Evolutionary conservation across 176 grass and related monocot genomes (phyloP).

Genomic region (Cenchrus americanus): DNA sequence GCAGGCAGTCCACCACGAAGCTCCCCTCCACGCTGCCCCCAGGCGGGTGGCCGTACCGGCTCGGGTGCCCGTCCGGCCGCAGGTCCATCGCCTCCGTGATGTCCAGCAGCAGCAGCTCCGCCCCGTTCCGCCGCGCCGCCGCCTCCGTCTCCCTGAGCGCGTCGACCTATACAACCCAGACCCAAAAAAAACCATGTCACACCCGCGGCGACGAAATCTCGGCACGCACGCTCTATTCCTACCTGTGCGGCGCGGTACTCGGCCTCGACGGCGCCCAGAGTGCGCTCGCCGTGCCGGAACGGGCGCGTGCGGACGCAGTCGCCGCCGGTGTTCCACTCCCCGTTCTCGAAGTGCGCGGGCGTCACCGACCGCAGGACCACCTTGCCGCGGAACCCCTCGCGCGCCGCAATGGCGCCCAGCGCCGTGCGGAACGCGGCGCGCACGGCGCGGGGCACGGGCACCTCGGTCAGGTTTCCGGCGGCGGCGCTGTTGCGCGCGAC

Average conservation of each 20-base stretch:
- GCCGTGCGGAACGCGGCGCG: constrained; percentile 54
- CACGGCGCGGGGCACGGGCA: constrained; percentile 45
- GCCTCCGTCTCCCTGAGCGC: constrained; percentile 45
- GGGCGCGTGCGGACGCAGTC: constrained; percentile 58
- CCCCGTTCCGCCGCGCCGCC: constrained; percentile 28
- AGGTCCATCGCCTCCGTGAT: constrained; percentile 63
- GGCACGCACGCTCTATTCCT: not conserved
- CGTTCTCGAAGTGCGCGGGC: constrained; percentile 70
- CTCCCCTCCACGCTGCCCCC: constrained; percentile 55
- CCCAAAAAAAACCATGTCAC: not conserved
- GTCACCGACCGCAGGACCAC: constrained; percentile 56
- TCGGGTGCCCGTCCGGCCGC: constrained; percentile 81
- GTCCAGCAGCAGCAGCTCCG: constrained; percentile 56
- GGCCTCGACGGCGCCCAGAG: constrained; percentile 44
- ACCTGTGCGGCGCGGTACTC: constrained; percentile 57
- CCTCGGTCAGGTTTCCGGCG: constrained; percentile 39
- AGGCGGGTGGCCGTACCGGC: constrained; percentile 60
- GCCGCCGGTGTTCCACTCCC: constrained; percentile 73
- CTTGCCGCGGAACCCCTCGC: constrained; percentile 44
- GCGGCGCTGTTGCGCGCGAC: constrained; percentile 47
- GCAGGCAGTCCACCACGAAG: constrained; percentile 64
- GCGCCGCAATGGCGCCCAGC: constrained; percentile 1
- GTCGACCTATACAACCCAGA: not conserved
- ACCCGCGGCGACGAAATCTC: too few relatives aligned
- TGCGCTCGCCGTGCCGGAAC: constrained; percentile 41